Evolutionary conservation across 495 filamentous ascomycete species (phyloP).

Genomic region (Tricharina praecox): DNA sequence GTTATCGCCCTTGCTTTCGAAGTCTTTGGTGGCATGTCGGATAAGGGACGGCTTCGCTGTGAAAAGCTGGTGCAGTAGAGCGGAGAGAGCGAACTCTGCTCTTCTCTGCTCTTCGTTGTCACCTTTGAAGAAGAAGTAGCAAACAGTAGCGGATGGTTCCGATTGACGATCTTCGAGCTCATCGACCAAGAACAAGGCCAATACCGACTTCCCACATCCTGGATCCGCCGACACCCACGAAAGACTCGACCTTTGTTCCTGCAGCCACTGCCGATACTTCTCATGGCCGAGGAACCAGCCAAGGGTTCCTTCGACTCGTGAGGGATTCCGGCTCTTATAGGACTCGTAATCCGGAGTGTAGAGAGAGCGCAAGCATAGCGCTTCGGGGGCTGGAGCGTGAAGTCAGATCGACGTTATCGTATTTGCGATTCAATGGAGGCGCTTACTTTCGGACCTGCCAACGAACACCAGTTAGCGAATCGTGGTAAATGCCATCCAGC

Average conservation of each 20-base stretch:
- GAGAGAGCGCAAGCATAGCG: constrained; percentile 6
- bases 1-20: constrained; percentile 21
- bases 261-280: constrained; percentile 26
- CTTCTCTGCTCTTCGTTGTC: constrained; percentile 27
- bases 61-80: constrained; percentile 32
- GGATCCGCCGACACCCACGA: constrained; percentile 34
- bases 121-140: constrained; percentile 36
- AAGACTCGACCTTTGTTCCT: constrained; percentile 23
- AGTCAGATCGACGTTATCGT: not conserved
- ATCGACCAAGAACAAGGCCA: constrained; percentile 28
- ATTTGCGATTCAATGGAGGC: not conserved
- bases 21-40: constrained; percentile 20
- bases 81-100: constrained; percentile 27
- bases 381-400: not conserved
- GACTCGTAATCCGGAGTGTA: constrained; percentile 10
- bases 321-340: constrained; percentile 13
- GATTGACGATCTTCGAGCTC: constrained; percentile 7
- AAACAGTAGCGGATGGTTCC: constrained; percentile 16
- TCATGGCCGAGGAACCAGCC: constrained; percentile 25
- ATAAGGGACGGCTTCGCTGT: constrained; percentile 21
- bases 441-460: not conserved
- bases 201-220: constrained; percentile 34
- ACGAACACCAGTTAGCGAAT: not conserved
- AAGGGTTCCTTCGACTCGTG: constrained; percentile 25
- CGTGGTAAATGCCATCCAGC: not conserved